Evolutionary conservation across 257 asterid genomes (phyloP), one percentile per base, ranked within the genome.

Genomic region (Forsythia viridissima): DNA sequence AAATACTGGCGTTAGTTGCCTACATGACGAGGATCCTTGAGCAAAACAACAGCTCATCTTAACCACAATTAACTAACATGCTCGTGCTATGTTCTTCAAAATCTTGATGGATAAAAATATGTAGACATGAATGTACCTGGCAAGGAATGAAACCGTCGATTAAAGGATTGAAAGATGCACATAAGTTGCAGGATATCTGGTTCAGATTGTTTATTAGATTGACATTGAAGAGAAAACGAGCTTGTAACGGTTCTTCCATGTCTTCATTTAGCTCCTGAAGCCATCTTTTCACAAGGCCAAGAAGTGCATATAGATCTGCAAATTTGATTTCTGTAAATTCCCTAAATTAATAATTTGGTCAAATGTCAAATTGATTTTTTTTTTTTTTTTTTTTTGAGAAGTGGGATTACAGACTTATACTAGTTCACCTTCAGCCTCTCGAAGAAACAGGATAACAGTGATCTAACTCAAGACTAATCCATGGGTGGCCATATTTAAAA

Each of bases 181-280:
- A 73, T 84, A 95, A 80, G 90, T 92, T 88, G 91, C 99, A 93
- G 81, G 86, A 88, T 80, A 95, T 91, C 90, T 89, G 87, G 88
- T 89, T 86, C 73, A 82, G 77, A 70, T 85, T 76, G 84, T 86
- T 78, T 36, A 85, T 67, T 76, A 93, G 86, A 84, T 86, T 89
- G 82, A 67, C 83, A 84, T 89, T 91, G 88, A 95, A 93, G 84
- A 88, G 61, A 78, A 95, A 90, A 80, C 77, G 89, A 85, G 94
- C 97, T 85, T 90, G 93, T 76, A 89, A 67, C 21, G 85, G 88
- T 73, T 84, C 93, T 81, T 87, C 88, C 81, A 74, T 70, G 79
- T 83, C 96, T 71, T 88, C 88, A 82, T 86, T 89, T 84, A 94
- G 78, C 80, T 94, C 97, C 84, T 44, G 95, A 73, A 88, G 79